These are phyloP conservation scores for Daucus carota DNA, from an alignment of 129 eudicot genomes.

Conservation along the genomic window DNA sequence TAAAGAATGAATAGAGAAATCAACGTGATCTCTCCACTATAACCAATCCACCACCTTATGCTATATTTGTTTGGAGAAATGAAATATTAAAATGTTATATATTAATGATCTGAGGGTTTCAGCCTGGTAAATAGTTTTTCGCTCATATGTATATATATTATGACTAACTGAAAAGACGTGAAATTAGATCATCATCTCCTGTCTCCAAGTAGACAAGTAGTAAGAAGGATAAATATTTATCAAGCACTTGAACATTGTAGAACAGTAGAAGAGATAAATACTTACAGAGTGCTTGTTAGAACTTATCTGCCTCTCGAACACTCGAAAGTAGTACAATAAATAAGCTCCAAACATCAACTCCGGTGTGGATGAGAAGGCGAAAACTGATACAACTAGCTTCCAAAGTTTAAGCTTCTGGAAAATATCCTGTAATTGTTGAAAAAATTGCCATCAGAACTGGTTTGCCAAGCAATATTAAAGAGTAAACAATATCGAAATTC, in stretches of 20 bases:
- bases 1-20: background rate
- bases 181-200: background rate
- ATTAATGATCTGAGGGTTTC: background rate
- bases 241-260: background rate
- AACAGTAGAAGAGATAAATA: conserved; percentile 8
- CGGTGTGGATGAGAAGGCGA: conserved; percentile 86
- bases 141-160: background rate
- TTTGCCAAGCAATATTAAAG: background rate
- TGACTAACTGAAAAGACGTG: background rate
- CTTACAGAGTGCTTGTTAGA: conserved; percentile 92
- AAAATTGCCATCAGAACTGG: conserved; percentile 13
- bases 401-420: conserved; percentile 79
- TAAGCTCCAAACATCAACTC: conserved; percentile 87
- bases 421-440: conserved; percentile 56
- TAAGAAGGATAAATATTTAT: background rate
- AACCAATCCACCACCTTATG: background rate
- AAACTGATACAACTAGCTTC: conserved; percentile 78
- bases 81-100: background rate
- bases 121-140: background rate
- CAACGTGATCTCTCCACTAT: background rate
- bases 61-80: background rate
- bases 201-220: background rate
- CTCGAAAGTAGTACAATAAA: conserved; percentile 90
- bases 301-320: conserved; percentile 95
- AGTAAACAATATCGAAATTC: background rate